Base-by-base conservation (phyloP, 1,284 basidiomycete species). In the Ceratobasidium sp. region DNA sequence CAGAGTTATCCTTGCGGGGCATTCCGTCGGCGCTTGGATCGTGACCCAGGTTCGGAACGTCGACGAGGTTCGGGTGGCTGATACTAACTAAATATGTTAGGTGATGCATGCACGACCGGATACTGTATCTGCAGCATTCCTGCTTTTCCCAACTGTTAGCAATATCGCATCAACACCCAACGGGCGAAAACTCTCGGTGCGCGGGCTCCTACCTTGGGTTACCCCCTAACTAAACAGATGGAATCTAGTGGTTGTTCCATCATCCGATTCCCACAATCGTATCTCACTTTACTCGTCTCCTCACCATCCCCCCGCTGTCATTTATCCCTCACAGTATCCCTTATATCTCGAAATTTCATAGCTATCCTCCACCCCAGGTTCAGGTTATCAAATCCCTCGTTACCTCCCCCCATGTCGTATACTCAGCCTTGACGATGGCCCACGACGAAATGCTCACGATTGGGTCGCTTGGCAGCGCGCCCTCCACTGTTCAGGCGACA, bases 21-120 rank as follows among this genome's bases (percentile, higher is more conserved):
- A 91, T 76, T 91, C 89, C 76, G 85, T 91, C 29, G 89, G 89
- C 1, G 80, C 86, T 3, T 91, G 89, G 89, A 83, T 91, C 67
- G 79, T 85, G 15, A 78, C 87, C n/a, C 87, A 91, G 82, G 89
- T 87, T n/a, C 56, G 48, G 80, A 75, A 11, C 36, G 11, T 41
- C 44, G 65, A 57, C 27, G 41, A 29, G 53, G 57, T 60, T 15
- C 24, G 60, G 27, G 33, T n/a, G 74, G 19, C 65, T 41, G 45
- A 50, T 54, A 64, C 45, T 64, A 27, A 66, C 59, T 63, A 69
- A 11, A 41, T 41, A 62, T 1, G 45, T 45, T 74, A 89, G 89
- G 82, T 87, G 33, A 78, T 89, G 59, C 89, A 88, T 81, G 81
- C 83, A n/a, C 82, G 87, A 59, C 78, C 83, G 9, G 75, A 83